Percentiles rank a stretch among this genome's conserved stretches.
These are phyloP conservation scores for Penicillium fuscoglaucum DNA, from an alignment of 2,329 filamentous ascomycete species.

Conservation along the genomic window DNA sequence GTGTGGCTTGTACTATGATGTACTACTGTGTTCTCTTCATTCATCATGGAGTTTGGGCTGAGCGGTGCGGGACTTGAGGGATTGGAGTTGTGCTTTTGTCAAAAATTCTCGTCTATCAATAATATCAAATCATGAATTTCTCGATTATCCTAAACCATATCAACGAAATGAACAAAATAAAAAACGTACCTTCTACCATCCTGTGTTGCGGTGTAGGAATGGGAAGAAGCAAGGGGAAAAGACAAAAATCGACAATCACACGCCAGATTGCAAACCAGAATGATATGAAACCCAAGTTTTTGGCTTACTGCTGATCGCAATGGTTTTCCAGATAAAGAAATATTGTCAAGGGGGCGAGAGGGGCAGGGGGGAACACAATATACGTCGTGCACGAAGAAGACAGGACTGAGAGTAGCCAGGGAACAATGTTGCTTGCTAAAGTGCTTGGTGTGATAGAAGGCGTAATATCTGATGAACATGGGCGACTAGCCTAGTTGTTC, in stretches of 20 bases:
- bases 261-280: constrained; percentile 11
- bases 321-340: constrained; percentile 7
- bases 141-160: constrained; percentile 27
- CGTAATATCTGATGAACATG: constrained; percentile 10
- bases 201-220: constrained; percentile 13
- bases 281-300: constrained; percentile 15
- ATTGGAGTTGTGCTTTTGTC: not conserved
- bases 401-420: constrained; percentile 12
- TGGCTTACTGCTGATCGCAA: constrained; percentile 8
- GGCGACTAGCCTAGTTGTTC: constrained; percentile 43
- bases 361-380: constrained; percentile 12
- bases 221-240: constrained; percentile 8
- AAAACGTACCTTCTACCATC: constrained; percentile 9
- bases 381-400: constrained; percentile 15
- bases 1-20: constrained; percentile 11
- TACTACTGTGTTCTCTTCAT: constrained; percentile 21
- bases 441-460: constrained; percentile 18
- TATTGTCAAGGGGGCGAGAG: constrained; percentile 6
- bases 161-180: constrained; percentile 16
- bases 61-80: not conserved
- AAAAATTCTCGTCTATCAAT: constrained; percentile 11
- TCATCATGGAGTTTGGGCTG: constrained; percentile 22
- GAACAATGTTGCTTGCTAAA: constrained; percentile 26
- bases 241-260: constrained; percentile 13
- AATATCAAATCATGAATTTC: constrained; percentile 23